Evolutionary conservation across 352 stramenopile species (phyloP), one percentile per base, ranked within the genome.

Genomic region (Pilasporangium apinafurcum): DNA sequence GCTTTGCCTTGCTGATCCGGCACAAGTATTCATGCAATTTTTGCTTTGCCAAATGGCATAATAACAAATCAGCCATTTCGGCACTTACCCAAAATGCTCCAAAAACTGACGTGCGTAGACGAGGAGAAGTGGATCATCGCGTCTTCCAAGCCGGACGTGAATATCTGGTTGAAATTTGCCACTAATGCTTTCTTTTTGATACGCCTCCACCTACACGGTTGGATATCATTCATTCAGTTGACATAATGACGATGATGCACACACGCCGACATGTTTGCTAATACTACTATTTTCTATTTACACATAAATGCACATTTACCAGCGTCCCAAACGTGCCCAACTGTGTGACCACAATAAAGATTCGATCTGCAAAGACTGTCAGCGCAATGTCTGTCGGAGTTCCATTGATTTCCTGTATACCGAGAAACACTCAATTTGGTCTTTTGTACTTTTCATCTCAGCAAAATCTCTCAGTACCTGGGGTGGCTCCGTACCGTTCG

Each of bases 61-160:
- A 24, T 28, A 8, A 21, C 25, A 59, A 26, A 4, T 8, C 1
- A 34, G 7, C 18, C 17, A 49, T 18, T 37, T 14, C 17, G 14
- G 22, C 8, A 31, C 35, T 25, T 68, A 93, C 81, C 81, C 79
- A 46, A 93, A 90, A 24, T 89, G 76, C 55, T 93, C 81, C 25
- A 89, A 63, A 44, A 93, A 78, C 36, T 93, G 81, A 24, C 81
- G 75, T 25, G 68, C 71, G 42, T 93, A 93, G 32, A 93, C 78
- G 30, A 93, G 59, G 44, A 93, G 49, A 26, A 93, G 68, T 30
- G 81, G 81, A 40, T 93, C 81, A 39, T 93, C 81, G 16, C 81
- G 74, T 16, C 79, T 61, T 3, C 81, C 81, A 32, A 92, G 65
- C 26, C 76, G 74, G 37, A 92, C 56, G 39, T 84, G 74, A 37